Evolutionary conservation across 192 early-diverging fungal genomes (phyloP).

Genomic region (Phlyctochytrium bullatum): DNA sequence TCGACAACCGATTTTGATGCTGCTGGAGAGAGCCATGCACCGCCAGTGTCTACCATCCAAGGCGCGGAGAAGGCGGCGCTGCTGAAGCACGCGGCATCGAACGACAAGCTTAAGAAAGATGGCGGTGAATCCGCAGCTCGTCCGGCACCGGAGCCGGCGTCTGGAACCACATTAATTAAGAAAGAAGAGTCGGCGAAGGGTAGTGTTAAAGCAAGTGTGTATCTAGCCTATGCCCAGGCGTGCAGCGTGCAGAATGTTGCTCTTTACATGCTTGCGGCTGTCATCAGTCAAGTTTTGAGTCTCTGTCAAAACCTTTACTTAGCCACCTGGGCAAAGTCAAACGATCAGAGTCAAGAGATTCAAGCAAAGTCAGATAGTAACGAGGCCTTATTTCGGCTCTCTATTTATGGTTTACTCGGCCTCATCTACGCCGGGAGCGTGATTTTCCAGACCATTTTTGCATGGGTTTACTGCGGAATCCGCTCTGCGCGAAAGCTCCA

Average conservation of each 20-base stretch:
- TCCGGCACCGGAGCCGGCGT: not conserved
- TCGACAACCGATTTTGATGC: conserved; percentile 15
- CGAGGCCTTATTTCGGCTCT: conserved; percentile 49
- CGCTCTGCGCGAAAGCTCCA: conserved; percentile 75
- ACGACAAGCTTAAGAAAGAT: not conserved
- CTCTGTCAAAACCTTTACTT: conserved; percentile 51
- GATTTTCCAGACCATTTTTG: conserved; percentile 66
- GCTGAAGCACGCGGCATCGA: not conserved
- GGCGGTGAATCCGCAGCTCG: not conserved
- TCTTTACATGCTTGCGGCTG: conserved; percentile 55
- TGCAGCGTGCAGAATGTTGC: conserved; percentile 62
- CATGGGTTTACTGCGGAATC: conserved; percentile 79
- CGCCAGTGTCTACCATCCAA: not conserved
- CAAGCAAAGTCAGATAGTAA: not conserved
- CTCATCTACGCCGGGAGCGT: conserved; percentile 64
- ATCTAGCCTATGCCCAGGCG: conserved; percentile 74
- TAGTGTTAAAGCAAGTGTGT: conserved; percentile 76
- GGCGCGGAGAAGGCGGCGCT: not conserved
- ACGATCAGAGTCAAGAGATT: conserved; percentile 32
- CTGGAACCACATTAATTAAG: conserved; percentile 52
- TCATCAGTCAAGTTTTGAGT: conserved; percentile 39
- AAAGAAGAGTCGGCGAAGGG: conserved; percentile 84
- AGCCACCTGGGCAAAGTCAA: conserved; percentile 48
- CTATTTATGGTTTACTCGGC: conserved; percentile 80
- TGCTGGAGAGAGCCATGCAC: conserved; percentile 16